Conservation (phyloP, 768 basidiomycete species). For the Russula brevipes region DNA sequence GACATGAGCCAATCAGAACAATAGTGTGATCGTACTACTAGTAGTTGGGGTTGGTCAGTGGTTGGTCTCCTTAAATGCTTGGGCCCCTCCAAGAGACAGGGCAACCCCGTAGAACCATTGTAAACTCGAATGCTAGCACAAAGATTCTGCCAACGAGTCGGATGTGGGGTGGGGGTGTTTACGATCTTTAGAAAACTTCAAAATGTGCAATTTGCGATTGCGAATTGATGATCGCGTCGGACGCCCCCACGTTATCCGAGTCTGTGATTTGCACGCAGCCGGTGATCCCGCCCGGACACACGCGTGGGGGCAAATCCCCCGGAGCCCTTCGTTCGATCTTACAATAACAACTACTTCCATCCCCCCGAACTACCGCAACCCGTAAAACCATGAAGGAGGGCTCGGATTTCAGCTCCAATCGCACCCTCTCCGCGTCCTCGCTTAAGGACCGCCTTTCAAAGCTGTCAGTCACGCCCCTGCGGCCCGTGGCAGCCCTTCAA, state of each 20-base stretch:
- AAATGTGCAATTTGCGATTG: too few species aligned
- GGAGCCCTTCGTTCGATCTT: background rate
- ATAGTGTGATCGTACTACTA: too few species aligned
- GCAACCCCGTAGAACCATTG: too few species aligned
- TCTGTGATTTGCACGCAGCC: constrained; percentile 10
- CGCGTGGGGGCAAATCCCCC: background rate
- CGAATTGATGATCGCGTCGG: background rate
- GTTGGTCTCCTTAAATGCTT: too few species aligned
- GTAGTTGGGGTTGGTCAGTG: too few species aligned
- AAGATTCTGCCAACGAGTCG: too few species aligned
- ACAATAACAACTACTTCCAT: background rate
- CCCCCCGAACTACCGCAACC: background rate
- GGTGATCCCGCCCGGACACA: constrained; percentile 2
- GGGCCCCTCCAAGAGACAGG: too few species aligned
- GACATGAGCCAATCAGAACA: too few species aligned
- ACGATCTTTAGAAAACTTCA: too few species aligned
- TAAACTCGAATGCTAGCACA: too few species aligned
- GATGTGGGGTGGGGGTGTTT: too few species aligned
- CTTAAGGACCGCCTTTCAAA: constrained; percentile 56
- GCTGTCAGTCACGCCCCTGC: constrained; percentile 47
- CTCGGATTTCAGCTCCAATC: constrained; percentile 37
- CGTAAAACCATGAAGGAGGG: background rate
- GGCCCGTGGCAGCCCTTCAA: constrained; percentile 60
- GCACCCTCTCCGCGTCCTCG: constrained; percentile 55
- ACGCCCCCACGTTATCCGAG: background rate